These are phyloP conservation scores for Hydnomerulius pinastri DNA, from an alignment of 768 basidiomycete species.

Conservation along the genomic window DNA sequence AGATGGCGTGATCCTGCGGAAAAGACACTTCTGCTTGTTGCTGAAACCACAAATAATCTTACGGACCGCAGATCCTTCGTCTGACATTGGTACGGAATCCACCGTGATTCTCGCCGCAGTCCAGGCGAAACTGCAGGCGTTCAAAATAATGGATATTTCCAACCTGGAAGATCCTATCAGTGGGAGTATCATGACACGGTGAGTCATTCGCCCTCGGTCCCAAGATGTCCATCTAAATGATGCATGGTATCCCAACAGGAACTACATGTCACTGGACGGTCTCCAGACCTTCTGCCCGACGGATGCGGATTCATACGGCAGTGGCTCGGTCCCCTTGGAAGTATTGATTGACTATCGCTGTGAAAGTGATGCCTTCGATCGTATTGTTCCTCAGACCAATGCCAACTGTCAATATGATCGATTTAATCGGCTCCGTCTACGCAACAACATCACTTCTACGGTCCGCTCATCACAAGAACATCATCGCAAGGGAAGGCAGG, in stretches of 20 bases:
- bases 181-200: constrained; percentile 86
- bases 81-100: constrained; percentile 42
- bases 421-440: constrained; percentile 88
- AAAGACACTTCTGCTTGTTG: constrained; percentile 81
- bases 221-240: neutral
- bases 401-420: constrained; percentile 89
- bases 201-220: constrained; percentile 11
- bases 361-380: constrained; percentile 82
- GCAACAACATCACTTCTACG: constrained; percentile 64
- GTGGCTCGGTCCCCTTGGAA: constrained; percentile 81
- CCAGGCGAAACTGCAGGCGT: constrained; percentile 77
- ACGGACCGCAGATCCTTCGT: constrained; percentile 50
- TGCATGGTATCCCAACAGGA: constrained; percentile 45
- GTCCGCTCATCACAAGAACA: constrained; percentile 42
- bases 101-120: constrained; percentile 77
- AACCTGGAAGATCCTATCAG: constrained; percentile 83
- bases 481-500: constrained; percentile 23
- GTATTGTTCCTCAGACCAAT: constrained; percentile 86
- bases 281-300: constrained; percentile 88
- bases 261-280: constrained; percentile 74
- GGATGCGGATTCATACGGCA: constrained; percentile 38
- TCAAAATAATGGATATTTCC: constrained; percentile 76
- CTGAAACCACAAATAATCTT: constrained; percentile 90
- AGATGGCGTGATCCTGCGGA: constrained; percentile 65
- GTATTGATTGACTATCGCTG: constrained; percentile 84